Evolutionary conservation across 345 rosid species (phyloP), one percentile per base, ranked within the genome.

Genomic region (Excoecaria cochinchinensis): DNA sequence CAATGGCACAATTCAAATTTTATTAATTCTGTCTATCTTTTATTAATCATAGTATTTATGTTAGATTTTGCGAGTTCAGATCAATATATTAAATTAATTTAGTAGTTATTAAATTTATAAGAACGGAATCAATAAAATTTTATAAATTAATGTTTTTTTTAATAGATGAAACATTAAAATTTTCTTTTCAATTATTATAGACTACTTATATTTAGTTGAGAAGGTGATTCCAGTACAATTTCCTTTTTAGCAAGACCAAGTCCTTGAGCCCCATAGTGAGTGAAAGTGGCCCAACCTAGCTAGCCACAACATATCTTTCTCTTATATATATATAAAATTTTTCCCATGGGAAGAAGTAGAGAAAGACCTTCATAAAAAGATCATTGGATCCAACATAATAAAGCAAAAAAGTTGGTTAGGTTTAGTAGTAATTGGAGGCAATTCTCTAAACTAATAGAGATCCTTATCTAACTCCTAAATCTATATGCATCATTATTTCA

Each of bases 381-480:
- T 82, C 80, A 83, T 84, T 88, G 87, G 89, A 86, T 84, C 87
- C 86, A 68, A 69, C 83, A 78, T 72, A 44, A 57, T 68, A 73
- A 83, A 81, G 74, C 64, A 67, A 81, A 85, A 82, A 77, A 65
- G 75, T 47, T 59, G 72, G 78, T 83, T 72, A 72, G 86, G 82
- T 83, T 76, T 39, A 73, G 76, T 77, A 59, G 57, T 71, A 64
- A 57, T 25, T 31, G 46, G n/a, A 64, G 47, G 39, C 8, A 21
- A 60, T 25, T 40, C 42, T 69, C 48, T 69, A 62, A 72, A 56
- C 66, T 69, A 63, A 70, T 73, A 61, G 70, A 66, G 75, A 78
- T 78, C 81, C 82, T 83, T 70, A 74, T 76, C 87, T 55, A 78
- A 65, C 56, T 65, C 79, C 80, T 74, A 76, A 76, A 79, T 83